Conservation (phyloP, 129 eudicot genomes). For the Sambucus nigra region DNA sequence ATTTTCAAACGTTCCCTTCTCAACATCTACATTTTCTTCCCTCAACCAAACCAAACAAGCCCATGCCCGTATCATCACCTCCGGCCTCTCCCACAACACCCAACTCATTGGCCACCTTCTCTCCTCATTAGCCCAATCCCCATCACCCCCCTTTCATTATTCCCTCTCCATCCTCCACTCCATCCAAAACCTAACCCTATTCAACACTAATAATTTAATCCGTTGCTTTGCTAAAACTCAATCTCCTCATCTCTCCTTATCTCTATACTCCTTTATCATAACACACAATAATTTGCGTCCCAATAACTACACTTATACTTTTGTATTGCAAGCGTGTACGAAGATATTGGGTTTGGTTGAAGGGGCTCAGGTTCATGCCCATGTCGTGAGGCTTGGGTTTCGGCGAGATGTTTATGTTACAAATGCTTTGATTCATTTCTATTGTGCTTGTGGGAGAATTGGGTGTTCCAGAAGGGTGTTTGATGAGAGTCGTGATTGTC, state of each 20-base stretch:
- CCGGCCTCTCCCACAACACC: conserved; percentile 20
- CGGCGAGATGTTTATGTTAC: conserved; percentile 12
- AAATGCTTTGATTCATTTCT: conserved; percentile 17
- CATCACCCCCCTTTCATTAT: conserved; percentile 17
- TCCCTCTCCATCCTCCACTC: conserved; percentile 15
- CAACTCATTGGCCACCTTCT: conserved; percentile 22
- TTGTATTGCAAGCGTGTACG: conserved; percentile 22
- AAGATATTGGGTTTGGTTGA: conserved; percentile 7
- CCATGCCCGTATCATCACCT: conserved; percentile 24
- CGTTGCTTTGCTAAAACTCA: conserved; percentile 23
- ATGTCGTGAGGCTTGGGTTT: conserved; percentile 18
- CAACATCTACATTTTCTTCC: conserved; percentile 5
- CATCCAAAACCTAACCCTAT: conserved; percentile 16
- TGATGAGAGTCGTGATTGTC: conserved; percentile 39
- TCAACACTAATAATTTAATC: conserved; percentile 22
- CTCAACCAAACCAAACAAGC: conserved; percentile 20
- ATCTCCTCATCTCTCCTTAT: conserved; percentile 12
- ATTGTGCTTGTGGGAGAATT: conserved; percentile 6
- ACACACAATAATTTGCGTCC: conserved; percentile 8
- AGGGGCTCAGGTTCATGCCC: conserved; percentile 19
- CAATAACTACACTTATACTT: conserved; percentile 21
- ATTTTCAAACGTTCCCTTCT: conserved; percentile 1
- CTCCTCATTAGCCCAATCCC: conserved; percentile 22
- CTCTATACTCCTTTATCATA: conserved; percentile 11
- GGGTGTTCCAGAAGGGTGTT: conserved; percentile 11